Evolutionary conservation across 305 asterid genomes (phyloP).

Genomic region (Solanum hybrid): DNA sequence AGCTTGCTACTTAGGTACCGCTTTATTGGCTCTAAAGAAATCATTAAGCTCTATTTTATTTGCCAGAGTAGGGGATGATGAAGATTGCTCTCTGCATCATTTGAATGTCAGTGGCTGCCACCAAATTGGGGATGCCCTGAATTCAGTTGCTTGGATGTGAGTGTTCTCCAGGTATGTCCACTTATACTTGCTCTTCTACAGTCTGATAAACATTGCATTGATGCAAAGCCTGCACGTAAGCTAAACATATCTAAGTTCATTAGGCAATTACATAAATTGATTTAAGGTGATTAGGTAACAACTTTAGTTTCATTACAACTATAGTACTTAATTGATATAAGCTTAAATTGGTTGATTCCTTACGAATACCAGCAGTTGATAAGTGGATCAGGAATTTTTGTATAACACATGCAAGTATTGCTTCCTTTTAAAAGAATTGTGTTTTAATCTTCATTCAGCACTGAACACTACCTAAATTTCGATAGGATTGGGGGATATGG

Average conservation of each 20-base stretch:
- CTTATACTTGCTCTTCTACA: neutral
- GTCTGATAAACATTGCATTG: neutral
- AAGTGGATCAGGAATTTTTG: neutral
- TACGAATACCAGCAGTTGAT: neutral
- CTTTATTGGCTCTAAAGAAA: neutral
- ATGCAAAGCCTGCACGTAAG: neutral
- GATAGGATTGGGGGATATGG: constrained; percentile 61
- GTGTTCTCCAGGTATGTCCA: constrained; percentile 22
- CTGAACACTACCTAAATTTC: neutral
- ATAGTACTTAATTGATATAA: neutral
- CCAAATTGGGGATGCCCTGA: constrained; percentile 38
- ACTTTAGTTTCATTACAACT: neutral
- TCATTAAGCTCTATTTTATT: neutral
- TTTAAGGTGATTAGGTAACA: neutral
- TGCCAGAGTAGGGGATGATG: constrained; percentile 64
- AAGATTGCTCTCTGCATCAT: constrained; percentile 41
- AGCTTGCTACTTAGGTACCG: neutral
- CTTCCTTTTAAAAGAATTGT: neutral
- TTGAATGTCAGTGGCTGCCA: constrained; percentile 38
- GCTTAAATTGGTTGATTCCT: neutral
- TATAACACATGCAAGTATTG: neutral
- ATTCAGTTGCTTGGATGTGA: constrained; percentile 37
- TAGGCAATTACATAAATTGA: neutral
- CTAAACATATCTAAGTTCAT: neutral
- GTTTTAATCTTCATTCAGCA: neutral